These are phyloP conservation scores for Neonothopanus nambi DNA, from an alignment of 1,284 basidiomycete genomes.

Conservation along the genomic window DNA sequence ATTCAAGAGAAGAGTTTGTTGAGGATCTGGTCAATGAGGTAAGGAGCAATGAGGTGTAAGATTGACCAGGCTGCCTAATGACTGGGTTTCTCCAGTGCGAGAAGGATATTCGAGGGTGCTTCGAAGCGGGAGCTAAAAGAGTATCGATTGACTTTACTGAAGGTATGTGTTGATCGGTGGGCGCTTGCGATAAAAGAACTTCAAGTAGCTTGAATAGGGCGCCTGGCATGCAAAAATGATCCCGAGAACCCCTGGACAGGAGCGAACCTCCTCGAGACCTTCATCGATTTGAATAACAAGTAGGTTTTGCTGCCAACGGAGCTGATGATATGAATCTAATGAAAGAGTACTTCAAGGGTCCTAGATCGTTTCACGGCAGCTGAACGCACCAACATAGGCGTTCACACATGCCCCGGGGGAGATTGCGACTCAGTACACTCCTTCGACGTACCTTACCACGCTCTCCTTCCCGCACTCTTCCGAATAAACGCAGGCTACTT, in stretches of 20 bases:
- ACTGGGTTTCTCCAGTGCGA: neutral
- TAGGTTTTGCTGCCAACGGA: neutral
- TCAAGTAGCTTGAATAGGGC: neutral
- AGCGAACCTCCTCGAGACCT: slow-evolving; percentile 6
- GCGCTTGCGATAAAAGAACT: too few relatives aligned
- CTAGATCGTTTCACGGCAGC: slow-evolving; percentile 7
- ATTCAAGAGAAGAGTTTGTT: slow-evolving; percentile 3
- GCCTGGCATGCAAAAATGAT: slow-evolving; percentile 9
- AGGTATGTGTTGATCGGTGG: neutral
- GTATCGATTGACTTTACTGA: slow-evolving; percentile 11
- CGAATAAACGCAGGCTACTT: slow-evolving; percentile 11
- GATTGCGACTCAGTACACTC: slow-evolving; percentile 10
- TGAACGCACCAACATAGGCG: slow-evolving; percentile 8
- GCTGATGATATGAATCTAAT: neutral
- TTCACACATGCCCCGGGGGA: slow-evolving; percentile 12
- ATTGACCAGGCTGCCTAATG: too few relatives aligned
- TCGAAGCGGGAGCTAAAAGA: slow-evolving; percentile 8
- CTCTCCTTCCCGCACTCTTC: slow-evolving; percentile 4
- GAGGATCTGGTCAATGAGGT: slow-evolving; percentile 7
- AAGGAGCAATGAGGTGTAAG: neutral
- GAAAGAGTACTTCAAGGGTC: neutral
- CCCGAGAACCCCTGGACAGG: slow-evolving; percentile 8
- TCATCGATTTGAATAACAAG: slow-evolving; percentile 7
- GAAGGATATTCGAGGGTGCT: slow-evolving; percentile 10
- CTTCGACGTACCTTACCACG: slow-evolving; percentile 7